Base-by-base conservation (phyloP, 1,284 basidiomycete species). In the Rhodotorula sp. region DNA sequence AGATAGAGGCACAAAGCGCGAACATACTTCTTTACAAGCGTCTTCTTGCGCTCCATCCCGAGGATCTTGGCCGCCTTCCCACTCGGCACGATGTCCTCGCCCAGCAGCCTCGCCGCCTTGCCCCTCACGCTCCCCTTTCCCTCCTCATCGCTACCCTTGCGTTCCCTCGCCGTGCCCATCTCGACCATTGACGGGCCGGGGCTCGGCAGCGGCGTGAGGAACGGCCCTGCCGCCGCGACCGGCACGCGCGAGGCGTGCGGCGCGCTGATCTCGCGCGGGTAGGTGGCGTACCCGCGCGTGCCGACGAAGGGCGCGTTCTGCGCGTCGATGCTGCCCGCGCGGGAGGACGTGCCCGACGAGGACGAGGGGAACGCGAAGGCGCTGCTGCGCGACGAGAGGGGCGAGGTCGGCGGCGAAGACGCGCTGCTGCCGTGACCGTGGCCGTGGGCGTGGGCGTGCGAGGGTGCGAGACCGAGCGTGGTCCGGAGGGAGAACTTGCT, bases 11-110 rank as follows among this genome's bases (percentile, higher is more conserved):
- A n/a, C n/a, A 25, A 3, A 53, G 34, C 21, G 29, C 2, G 15
- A 2, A 39, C 59, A 55, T 36, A 67, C 61, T 50, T 64, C 58
- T 59, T 67, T 21, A 37, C 34, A 9, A 67, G 53, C 17, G 64
- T 61, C 34, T 51, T 55, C 50, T 67, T 66, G 32, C 59, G 44
- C 44, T 73, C 68, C 34, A 73, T 34, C 32, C 72, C 72, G 21
- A 73, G 55, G 22, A 73, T 17, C 48, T 56, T 48, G 1, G 71
- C 71, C 29, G 71, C 71, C 50, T 73, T 73, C 8, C 72, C 72
- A 15, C 60, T 66, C 21, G 68, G 65, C 4, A 70, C 66, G 4
- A 73, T n/a, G 22, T 62, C 68, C 36, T 73, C 72, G 3, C 72
- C 72, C 12, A 73, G 60, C 0, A 72, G n/a, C 46, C 51, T 62